Conservation (phyloP, 441 rosid genomes). For the Syzygium malaccense region DNA sequence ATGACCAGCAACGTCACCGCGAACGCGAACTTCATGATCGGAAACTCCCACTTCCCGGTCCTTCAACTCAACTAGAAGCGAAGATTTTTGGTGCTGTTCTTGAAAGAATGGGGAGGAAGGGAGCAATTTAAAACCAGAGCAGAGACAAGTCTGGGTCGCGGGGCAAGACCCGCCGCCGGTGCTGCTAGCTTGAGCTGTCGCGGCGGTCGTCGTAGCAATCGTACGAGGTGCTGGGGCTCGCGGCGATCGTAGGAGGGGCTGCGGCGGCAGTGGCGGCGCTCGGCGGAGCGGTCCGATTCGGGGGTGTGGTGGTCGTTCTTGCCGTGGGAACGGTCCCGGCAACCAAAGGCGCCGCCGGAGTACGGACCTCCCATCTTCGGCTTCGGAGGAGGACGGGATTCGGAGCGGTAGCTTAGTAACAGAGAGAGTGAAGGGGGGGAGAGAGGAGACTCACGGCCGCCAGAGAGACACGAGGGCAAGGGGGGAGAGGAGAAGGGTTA, state of each 20-base stretch:
- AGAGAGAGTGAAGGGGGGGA: too few species aligned
- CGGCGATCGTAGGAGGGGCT: conserved; percentile 31
- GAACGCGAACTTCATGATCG: too few species aligned
- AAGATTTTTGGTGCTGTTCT: too few species aligned
- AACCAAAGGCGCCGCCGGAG: conserved; percentile 20
- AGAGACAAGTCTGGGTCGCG: neutral
- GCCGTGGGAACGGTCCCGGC: conserved; percentile 13
- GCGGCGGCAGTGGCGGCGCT: conserved; percentile 28
- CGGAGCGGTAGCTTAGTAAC: neutral
- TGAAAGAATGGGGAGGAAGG: too few species aligned
- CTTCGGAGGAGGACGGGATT: neutral
- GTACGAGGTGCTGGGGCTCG: conserved; percentile 24
- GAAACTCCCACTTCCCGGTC: too few species aligned
- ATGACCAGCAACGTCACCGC: too few species aligned
- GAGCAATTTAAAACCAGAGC: too few species aligned
- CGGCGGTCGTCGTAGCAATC: conserved; percentile 18
- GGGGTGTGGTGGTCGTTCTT: conserved; percentile 15
- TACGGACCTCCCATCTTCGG: neutral
- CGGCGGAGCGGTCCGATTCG: conserved; percentile 18
- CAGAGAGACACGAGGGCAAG: too few species aligned
- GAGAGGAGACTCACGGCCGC: too few species aligned
- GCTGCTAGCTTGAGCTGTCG: conserved; percentile 10
- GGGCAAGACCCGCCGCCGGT: neutral
- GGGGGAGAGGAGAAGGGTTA: too few species aligned
- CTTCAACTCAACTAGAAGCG: too few species aligned